These are phyloP conservation scores for Populus euphratica DNA, from an alignment of 345 rosid species.

Conservation along the genomic window DNA sequence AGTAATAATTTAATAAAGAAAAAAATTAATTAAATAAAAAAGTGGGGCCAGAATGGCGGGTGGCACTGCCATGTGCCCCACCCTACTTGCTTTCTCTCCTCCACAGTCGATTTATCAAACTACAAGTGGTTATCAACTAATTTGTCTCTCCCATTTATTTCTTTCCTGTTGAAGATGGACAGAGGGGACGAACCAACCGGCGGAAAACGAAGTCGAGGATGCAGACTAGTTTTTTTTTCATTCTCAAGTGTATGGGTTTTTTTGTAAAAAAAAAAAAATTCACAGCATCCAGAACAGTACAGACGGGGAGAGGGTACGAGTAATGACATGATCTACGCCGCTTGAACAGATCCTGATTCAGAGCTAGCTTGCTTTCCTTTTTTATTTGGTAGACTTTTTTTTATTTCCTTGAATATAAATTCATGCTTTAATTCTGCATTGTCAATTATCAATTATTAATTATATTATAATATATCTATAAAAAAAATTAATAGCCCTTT, in stretches of 20 bases:
- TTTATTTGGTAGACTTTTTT: background rate
- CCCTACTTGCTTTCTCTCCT: background rate
- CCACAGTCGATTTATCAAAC: background rate
- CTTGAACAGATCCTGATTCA: slow-evolving; percentile 34
- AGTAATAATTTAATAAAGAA: background rate
- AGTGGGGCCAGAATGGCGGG: slow-evolving; percentile 22
- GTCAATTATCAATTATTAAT: no score
- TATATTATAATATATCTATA: no score
- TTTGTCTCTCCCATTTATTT: no score
- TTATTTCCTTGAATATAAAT: background rate
- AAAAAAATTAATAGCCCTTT: no score
- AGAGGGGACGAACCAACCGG: background rate
- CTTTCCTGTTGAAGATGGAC: no score
- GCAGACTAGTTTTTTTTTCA: background rate
- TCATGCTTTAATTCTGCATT: no score
- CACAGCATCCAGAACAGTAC: background rate
- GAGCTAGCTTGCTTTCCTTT: background rate
- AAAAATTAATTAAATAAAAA: background rate
- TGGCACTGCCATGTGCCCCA: slow-evolving; percentile 11
- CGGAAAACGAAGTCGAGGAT: background rate
- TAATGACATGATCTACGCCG: slow-evolving; percentile 23
- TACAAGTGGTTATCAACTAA: no score
- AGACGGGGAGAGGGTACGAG: background rate
- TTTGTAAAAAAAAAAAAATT: background rate
- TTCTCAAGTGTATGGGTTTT: no score